Evolutionary conservation across 75 land plant species (phyloP), one percentile per base, ranked within the genome.

Genomic region (Larix kaempferi): DNA sequence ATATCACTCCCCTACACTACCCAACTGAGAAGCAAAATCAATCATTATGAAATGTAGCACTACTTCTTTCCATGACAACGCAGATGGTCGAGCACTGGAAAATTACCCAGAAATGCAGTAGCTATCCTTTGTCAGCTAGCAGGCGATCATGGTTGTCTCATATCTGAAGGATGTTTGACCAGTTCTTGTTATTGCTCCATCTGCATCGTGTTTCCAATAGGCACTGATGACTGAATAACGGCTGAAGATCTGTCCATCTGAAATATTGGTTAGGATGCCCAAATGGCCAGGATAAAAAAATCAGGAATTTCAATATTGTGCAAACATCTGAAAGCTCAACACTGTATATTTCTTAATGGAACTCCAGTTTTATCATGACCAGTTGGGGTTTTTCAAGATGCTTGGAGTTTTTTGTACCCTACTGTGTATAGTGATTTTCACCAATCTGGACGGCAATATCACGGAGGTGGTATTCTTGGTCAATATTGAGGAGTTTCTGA

Each of bases 201-300:
- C 99, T 76, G 90, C 97, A 52, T 88, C 94, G 81, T 91, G 95
- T 27, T 77, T 96, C 27, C 93, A 96, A 44, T 96, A 97, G 99
- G 99, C 99, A 74, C 77, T 89, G 95, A 87, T 89, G 91, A 84
- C 92, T 23, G 82, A 86, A 35, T 84, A 90, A 35, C 92, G 95
- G 98, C 85, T 95, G 49, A 63, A 85, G 17, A 80, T 95, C 39
- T 58, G 82, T 66, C 49, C 95, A 41, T 78, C 80, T 56, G 95
- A 95, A 82, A 95, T 95, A 63, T 77, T 87, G 80, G 98, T 96
- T 11, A 91, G 92, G 33, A 81, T 96, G 76, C 84, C 96, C 54
- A 98, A 96, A 74, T 82, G 52, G 65, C 57, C 86, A 62, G 93
- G 93, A 44, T 89, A 94, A 69, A 94, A 87, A 80, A 87, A n/a